A percentile compares a stretch with the other conserved stretches of the same genome.
Conservation (phyloP, 768 basidiomycete species). For the Tylopilus felleus region DNA sequence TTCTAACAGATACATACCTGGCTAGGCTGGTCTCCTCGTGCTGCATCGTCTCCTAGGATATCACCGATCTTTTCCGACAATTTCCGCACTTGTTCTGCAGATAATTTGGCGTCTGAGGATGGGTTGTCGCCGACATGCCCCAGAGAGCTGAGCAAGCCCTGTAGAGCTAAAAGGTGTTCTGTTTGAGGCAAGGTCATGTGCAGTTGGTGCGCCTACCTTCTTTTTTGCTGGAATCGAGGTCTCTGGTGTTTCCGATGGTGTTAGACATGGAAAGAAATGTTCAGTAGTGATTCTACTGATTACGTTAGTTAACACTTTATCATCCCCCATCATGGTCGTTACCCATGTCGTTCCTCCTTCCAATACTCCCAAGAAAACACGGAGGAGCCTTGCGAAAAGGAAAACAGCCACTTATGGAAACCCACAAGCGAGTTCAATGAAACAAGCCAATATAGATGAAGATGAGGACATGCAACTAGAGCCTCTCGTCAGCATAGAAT, state of each 20-base stretch:
- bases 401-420: conserved; percentile 11
- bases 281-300: background rate
- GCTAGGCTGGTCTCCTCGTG: conserved; percentile 50
- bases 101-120: conserved; percentile 29
- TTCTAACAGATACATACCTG: conserved; percentile 49
- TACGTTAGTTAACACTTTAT: conserved; percentile 19
- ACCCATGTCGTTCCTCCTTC: conserved; percentile 33
- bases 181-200: conserved; percentile 7
- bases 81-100: conserved; percentile 47
- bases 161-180: conserved; percentile 32
- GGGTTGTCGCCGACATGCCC: conserved; percentile 15
- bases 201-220: conserved; percentile 32
- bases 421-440: conserved; percentile 9
- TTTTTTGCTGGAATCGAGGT: conserved; percentile 32
- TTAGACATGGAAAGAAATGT: conserved; percentile 19
- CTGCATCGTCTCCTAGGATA: conserved; percentile 43
- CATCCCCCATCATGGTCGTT: conserved; percentile 38
- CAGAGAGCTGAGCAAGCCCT: conserved; percentile 38
- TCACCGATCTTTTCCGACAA: conserved; percentile 61
- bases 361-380: conserved; percentile 40
- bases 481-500: conserved; percentile 6
- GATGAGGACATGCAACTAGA: conserved; percentile 34
- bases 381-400: conserved; percentile 45
- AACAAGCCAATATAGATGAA: conserved; percentile 12
- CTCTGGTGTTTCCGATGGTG: conserved; percentile 13